Conservation (phyloP, 371 early-diverging fungal species). For the Mortierella polycephala region DNA sequence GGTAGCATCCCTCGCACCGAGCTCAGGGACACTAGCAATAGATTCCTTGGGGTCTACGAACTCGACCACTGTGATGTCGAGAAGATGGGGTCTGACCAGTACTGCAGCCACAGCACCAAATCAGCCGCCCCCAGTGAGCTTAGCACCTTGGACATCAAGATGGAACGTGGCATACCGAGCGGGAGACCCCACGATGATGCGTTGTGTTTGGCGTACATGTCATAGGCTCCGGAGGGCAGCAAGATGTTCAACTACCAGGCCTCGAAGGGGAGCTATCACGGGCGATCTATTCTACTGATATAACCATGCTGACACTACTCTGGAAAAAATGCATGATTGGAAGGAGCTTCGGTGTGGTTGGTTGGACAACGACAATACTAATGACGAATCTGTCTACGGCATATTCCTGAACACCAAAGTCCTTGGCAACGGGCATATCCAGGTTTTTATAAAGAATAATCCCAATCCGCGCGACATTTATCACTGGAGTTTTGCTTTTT, state of each 20-base stretch:
- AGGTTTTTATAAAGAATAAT: not conserved
- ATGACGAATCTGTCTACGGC: conserved; percentile 1
- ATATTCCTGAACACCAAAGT: conserved; percentile 1
- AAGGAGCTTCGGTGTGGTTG: conserved; percentile 10
- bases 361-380: conserved; percentile 15
- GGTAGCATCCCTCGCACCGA: not conserved
- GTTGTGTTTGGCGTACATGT: no score
- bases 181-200: no score
- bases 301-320: conserved; percentile 4
- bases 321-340: not conserved
- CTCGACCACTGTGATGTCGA: not conserved
- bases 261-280: not conserved
- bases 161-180: no score
- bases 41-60: not conserved
- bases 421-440: not conserved
- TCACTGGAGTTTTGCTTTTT: not conserved
- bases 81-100: no score
- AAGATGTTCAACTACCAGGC: not conserved
- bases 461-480: not conserved
- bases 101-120: no score
- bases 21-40: conserved; percentile 5
- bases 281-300: not conserved
- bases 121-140: no score
- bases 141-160: no score
- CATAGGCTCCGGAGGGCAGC: not conserved